These are phyloP conservation scores for Alternaria ventricosa DNA, from an alignment of 2,329 filamentous ascomycete genomes.

Conservation along the genomic window DNA sequence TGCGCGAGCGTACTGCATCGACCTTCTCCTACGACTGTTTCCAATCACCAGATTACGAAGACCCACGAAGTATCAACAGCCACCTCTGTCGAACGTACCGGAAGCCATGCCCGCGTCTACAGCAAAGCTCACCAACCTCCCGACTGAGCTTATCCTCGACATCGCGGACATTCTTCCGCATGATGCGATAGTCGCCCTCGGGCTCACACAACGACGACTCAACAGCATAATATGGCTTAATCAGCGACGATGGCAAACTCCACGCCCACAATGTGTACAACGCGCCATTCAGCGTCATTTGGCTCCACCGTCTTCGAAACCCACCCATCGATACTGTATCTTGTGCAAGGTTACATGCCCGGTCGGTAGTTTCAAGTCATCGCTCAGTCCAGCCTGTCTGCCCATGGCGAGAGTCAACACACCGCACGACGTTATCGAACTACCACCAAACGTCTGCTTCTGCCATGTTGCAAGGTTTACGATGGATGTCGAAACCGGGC, in stretches of 20 bases:
- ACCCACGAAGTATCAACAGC: background rate
- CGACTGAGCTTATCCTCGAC: constrained; percentile 51
- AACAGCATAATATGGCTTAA: constrained; percentile 34
- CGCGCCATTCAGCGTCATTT: constrained; percentile 40
- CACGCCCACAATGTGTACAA: constrained; percentile 34
- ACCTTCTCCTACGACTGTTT: background rate
- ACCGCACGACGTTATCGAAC: constrained; percentile 31
- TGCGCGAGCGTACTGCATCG: background rate
- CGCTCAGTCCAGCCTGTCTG: constrained; percentile 37
- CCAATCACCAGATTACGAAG: background rate
- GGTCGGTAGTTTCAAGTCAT: constrained; percentile 35
- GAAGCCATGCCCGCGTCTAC: constrained; percentile 11
- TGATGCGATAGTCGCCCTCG: constrained; percentile 48
- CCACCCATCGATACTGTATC: constrained; percentile 34
- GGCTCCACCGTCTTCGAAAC: constrained; percentile 10
- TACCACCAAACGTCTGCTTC: constrained; percentile 40
- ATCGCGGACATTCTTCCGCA: constrained; percentile 45
- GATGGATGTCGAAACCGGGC: constrained; percentile 25
- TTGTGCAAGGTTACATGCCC: constrained; percentile 43
- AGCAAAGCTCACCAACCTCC: constrained; percentile 38
- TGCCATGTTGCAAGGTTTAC: constrained; percentile 44
- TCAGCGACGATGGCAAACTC: constrained; percentile 16
- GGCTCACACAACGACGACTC: constrained; percentile 43
- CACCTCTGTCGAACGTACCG: background rate
- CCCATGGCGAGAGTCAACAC: constrained; percentile 7